These are phyloP conservation scores for Vicia sativa DNA, from an alignment of 306 rosid species.

Conservation along the genomic window DNA sequence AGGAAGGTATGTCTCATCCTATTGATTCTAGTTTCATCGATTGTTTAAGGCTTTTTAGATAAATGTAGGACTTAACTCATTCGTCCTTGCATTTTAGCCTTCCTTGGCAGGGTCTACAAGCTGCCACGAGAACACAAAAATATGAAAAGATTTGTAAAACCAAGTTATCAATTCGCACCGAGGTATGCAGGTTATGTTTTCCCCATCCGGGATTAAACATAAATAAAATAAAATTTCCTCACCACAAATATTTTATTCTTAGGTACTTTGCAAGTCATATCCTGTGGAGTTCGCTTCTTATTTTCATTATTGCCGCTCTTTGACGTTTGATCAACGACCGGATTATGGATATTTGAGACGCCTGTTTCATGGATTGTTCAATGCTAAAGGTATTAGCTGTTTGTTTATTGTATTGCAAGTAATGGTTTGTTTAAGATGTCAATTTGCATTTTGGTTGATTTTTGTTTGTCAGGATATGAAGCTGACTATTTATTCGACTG, in stretches of 20 bases:
- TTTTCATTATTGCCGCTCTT: constrained; percentile 69
- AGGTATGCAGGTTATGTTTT: constrained; percentile 45
- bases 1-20: constrained; percentile 41
- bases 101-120: constrained; percentile 92
- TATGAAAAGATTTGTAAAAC: constrained; percentile 69
- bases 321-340: constrained; percentile 69
- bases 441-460: constrained; percentile 23
- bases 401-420: neutral
- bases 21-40: neutral
- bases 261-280: constrained; percentile 63
- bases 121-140: constrained; percentile 64
- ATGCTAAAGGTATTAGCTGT: constrained; percentile 52
- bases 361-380: constrained; percentile 58
- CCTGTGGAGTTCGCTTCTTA: constrained; percentile 70
- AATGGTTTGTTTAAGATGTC: constrained; percentile 2
- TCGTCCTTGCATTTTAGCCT: constrained; percentile 54
- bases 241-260: constrained; percentile 17
- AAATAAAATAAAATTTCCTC: neutral
- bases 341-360: constrained; percentile 75
- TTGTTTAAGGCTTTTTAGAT: neutral
- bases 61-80: constrained; percentile 20
- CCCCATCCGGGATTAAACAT: neutral
- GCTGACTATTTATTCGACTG: constrained; percentile 70
- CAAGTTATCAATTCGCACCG: constrained; percentile 70
- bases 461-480: constrained; percentile 61